These are phyloP conservation scores for Vitis hybrid DNA, from an alignment of 177 flowering plant genomes.

Conservation along the genomic window DNA sequence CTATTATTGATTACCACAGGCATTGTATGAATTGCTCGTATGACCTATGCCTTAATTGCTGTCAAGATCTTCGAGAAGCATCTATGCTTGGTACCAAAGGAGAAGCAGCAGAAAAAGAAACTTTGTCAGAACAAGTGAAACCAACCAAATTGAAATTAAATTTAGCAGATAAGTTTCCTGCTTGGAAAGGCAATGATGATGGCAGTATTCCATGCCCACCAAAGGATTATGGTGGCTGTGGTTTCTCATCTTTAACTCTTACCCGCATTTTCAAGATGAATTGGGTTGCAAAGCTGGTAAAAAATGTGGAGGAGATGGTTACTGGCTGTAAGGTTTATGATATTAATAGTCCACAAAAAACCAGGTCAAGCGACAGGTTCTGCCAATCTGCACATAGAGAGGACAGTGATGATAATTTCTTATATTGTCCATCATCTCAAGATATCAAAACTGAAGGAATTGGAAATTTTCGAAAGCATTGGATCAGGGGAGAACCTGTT, in stretches of 20 bases:
- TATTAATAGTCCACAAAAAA: conserved; percentile 20
- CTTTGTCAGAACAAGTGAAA: conserved; percentile 18
- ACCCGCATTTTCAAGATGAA: conserved; percentile 91
- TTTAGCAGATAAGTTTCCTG: conserved; percentile 37
- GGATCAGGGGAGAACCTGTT: conserved; percentile 81
- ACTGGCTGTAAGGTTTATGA: conserved; percentile 68
- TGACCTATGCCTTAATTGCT: conserved; percentile 88
- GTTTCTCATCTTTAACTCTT: conserved; percentile 49
- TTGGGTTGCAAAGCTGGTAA: conserved; percentile 94
- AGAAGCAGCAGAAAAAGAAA: conserved; percentile 26
- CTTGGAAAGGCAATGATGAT: conserved; percentile 71
- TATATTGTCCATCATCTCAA: conserved; percentile 69
- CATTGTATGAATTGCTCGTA: conserved; percentile 81
- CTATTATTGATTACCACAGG: conserved; percentile 89
- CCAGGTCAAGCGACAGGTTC: conserved; percentile 22
- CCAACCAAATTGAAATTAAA: conserved; percentile 30
- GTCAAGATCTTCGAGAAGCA: conserved; percentile 71
- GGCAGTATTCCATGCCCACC: conserved; percentile 90
- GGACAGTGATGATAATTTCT: conserved; percentile 53
- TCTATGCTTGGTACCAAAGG: conserved; percentile 23
- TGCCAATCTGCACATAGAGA: conserved; percentile 47
- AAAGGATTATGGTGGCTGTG: conserved; percentile 80
- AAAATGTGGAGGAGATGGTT: conserved; percentile 93
- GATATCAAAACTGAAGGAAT: conserved; percentile 60
- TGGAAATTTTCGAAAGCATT: conserved; percentile 64